These are phyloP conservation scores for Grosmannia huntii DNA, from an alignment of 2,329 filamentous ascomycete genomes.

Conservation along the genomic window DNA sequence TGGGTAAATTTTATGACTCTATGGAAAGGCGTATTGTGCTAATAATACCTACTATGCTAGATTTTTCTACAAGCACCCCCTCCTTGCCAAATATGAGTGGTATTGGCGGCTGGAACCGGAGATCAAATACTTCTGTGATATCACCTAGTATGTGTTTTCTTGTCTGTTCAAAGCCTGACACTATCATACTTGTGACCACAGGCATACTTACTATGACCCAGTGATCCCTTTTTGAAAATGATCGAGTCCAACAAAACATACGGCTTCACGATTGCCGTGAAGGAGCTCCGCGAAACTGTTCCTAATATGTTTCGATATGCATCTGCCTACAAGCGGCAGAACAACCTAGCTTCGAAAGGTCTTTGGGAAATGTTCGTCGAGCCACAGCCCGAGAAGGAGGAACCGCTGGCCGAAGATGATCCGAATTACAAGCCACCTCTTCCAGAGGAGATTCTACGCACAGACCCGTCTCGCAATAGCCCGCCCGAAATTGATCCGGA, in stretches of 20 bases:
- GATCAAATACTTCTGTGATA: constrained; percentile 99
- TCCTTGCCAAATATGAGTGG: constrained; percentile 96
- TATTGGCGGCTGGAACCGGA: constrained; percentile 99
- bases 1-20: constrained; percentile 43
- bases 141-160: constrained; percentile 68
- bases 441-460: constrained; percentile 69
- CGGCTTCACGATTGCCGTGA: constrained; percentile 96
- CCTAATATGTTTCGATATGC: constrained; percentile 98
- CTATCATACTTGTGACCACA: neutral
- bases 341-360: constrained; percentile 82
- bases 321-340: constrained; percentile 89
- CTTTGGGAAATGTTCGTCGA: constrained; percentile 99
- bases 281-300: constrained; percentile 93
- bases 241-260: constrained; percentile 92
- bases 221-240: constrained; percentile 94
- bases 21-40: neutral
- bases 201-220: constrained; percentile 20
- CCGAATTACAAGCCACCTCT: constrained; percentile 53
- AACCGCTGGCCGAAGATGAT: constrained; percentile 46
- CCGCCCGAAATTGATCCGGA: constrained; percentile 79
- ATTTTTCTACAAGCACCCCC: constrained; percentile 94
- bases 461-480: constrained; percentile 56
- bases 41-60: constrained; percentile 22
- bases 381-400: constrained; percentile 52
- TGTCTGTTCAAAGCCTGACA: neutral